Base-by-base conservation (phyloP, 176 grass and related monocot genomes). In the Otatea glauca region DNA sequence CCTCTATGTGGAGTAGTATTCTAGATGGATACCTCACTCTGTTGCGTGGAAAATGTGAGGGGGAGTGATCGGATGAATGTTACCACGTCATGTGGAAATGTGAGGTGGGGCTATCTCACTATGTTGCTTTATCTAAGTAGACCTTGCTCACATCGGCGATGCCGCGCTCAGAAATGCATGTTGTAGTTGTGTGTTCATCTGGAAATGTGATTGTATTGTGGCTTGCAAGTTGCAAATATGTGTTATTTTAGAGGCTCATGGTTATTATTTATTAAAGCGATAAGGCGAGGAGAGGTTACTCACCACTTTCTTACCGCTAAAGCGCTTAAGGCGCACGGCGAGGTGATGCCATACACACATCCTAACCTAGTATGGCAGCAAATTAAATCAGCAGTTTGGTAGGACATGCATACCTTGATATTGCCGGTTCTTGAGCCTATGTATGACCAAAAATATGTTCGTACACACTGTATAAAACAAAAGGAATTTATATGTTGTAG, bases 21-120 rank as follows among this genome's bases (percentile, higher is more conserved):
- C 42, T 86, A 77, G 72, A 86, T 62, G 44, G 44, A 11, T 12
- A 2, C 9, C 65, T 61, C 56, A 15, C 37, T 68, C 60, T 10
- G 64, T 65, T 53, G 6, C 3, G 35, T 5, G 14, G 17, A 34
- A 35, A 76, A 47, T 21, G 60, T 74, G 12, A 27, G 41, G 61
- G 70, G 5, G n/a, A 56, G 62, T 83, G 59, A 56, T 91, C 35
- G 1, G 75, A 37, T 60, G 64, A 79, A 48, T 91, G 42, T 27
- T 75, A 9, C 20, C 39, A 21, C 7, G 8, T 61, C 5, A 14
- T 1, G 4, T 37, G 6, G 3, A 17, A 62, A 63, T 73, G 53
- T 37, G 2, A 82, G 21, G 27, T 59, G 44, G 18, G 65, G 24
- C 76, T 65, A 70, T 82, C 66, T 9, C 7, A 29, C 12, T 21